Evolutionary conservation across 2,329 filamentous ascomycete genomes (phyloP).

Genomic region (Scedosporium apiospermum): DNA sequence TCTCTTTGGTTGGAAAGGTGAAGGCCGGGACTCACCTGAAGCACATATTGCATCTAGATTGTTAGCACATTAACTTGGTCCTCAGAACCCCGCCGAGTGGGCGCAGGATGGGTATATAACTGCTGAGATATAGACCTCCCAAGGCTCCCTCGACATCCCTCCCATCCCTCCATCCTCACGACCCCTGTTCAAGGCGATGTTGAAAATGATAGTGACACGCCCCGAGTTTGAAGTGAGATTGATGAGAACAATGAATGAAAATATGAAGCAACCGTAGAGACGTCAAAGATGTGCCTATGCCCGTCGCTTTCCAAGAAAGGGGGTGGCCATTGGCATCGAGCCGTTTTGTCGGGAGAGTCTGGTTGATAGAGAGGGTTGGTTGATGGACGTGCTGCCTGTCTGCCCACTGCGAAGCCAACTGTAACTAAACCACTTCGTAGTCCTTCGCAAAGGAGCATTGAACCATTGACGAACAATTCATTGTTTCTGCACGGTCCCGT

Average conservation of each 20-base stretch:
- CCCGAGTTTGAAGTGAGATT: not conserved
- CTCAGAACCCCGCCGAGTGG: not conserved
- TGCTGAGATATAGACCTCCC: not conserved
- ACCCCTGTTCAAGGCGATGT: not conserved
- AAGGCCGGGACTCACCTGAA: not conserved
- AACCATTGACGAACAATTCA: not conserved
- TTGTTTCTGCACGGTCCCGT: not conserved
- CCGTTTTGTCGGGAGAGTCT: not conserved
- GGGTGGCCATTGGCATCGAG: not conserved
- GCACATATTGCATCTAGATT: not conserved
- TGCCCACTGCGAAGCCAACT: not conserved
- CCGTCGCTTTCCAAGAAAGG: not conserved
- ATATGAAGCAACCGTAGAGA: not conserved
- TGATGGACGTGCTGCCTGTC: no score
- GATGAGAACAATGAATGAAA: not conserved
- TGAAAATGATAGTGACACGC: no score
- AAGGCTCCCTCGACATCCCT: not conserved
- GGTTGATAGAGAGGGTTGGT: no score
- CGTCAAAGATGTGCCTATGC: not conserved
- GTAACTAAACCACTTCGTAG: not conserved
- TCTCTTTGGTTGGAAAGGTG: not conserved
- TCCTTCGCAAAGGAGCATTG: not conserved
- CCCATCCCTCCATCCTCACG: not conserved
- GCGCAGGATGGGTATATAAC: not conserved
- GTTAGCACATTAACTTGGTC: not conserved